Base-by-base conservation (phyloP, 306 rosid genomes). In the Prunus armeniaca region DNA sequence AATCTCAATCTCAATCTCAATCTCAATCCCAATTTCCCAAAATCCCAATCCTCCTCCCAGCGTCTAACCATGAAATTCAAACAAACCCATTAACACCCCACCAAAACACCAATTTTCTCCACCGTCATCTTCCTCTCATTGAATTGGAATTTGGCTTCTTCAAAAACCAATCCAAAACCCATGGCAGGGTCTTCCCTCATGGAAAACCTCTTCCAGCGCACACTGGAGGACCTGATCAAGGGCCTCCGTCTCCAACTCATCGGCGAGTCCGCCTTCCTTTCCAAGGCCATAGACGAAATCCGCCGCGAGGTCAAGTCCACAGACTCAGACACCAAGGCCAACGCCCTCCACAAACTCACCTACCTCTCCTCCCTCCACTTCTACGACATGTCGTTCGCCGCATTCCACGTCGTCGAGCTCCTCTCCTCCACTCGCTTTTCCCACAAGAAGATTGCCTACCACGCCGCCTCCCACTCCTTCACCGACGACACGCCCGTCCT, bases 401-500 rank as follows among this genome's bases (percentile, higher is more conserved):
- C 93, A 15, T 92, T 95, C 76, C 96, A 92, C 76, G 97, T 91
- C 72, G 97, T 95, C 5, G 98, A 95, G 87, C 92, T 95, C 66
- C 90, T 95, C 90, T 95, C 98, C 8, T 88, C 96, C 51, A 71
- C 93, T 0, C 85, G 88, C n/a, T 91, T 92, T 77, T 70, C 82
- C 19, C 93, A 92, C 81, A 95, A 95, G 87, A 84, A 78, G 77
- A 82, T 90, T 65, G 98, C 97, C 7, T 95, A 95, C 84, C 82
- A 71, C n/a, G 87, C 97, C 9, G 98, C 97, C 1, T 79, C 93
- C 1, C 89, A 78, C 64, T 95, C 98, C n/a, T 92, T 92, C 80
- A 10, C 75, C 24, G 96, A 89, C 20, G 60, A 70, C 56, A 95
- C 98, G 5, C 78, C 97, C 0, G 97, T 95, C 6, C 87, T 95